Evolutionary conservation across 2,329 filamentous ascomycete species (phyloP).

Genomic region (Cordyceps sp.): DNA sequence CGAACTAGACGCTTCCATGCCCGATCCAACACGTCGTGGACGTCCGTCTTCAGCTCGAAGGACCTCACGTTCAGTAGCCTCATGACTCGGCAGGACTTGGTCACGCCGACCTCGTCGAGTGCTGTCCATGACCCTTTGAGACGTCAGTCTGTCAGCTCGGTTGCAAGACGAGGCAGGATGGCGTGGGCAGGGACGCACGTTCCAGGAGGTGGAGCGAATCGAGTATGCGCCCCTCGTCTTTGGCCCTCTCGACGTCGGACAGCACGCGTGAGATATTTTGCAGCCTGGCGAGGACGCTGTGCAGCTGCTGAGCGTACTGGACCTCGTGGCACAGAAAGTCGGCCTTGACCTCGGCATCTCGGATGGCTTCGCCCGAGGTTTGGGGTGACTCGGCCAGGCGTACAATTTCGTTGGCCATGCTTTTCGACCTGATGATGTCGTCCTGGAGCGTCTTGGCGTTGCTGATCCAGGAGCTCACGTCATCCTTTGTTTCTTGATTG

Average conservation of each 20-base stretch:
- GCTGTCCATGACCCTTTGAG: constrained; percentile 35
- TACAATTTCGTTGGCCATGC: constrained; percentile 66
- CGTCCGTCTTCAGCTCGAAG: constrained; percentile 46
- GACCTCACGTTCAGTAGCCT: constrained; percentile 48
- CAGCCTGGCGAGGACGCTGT: constrained; percentile 31
- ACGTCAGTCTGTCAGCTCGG: constrained; percentile 5
- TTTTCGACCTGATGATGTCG: constrained; percentile 68
- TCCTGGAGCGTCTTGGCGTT: constrained; percentile 73
- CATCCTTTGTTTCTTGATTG: constrained; percentile 59
- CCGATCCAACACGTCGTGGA: constrained; percentile 48
- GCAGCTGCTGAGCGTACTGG: constrained; percentile 40
- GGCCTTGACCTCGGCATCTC: constrained; percentile 35
- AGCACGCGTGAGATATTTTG: constrained; percentile 43
- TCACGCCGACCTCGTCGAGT: constrained; percentile 41
- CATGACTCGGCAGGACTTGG: constrained; percentile 44
- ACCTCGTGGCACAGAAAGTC: constrained; percentile 41
- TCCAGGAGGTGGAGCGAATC: constrained; percentile 41
- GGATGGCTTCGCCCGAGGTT: constrained; percentile 32
- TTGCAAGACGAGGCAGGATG: neutral
- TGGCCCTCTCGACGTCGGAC: constrained; percentile 40
- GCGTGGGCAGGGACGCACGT: constrained; percentile 21
- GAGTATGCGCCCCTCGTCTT: constrained; percentile 35
- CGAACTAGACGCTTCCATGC: constrained; percentile 57
- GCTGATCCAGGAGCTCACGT: constrained; percentile 72
- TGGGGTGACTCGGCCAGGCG: constrained; percentile 52